Evolutionary conservation across 495 filamentous ascomycete species (phyloP), one percentile per base, ranked within the genome.

Genomic region (Trypethelium eluteriae): DNA sequence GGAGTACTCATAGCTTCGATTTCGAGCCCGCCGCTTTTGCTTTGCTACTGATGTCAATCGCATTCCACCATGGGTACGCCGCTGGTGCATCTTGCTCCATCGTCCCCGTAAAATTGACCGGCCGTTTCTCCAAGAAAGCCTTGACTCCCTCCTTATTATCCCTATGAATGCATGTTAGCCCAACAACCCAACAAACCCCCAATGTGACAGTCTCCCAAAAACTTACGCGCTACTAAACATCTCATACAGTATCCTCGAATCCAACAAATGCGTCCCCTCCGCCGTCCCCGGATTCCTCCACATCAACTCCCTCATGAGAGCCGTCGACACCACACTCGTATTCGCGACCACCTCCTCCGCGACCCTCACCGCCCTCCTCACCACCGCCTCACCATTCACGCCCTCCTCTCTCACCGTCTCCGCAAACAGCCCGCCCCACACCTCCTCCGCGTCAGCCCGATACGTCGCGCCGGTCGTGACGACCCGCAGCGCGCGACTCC

Each of bases 231-330:
- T 72, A 57, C 67, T 62, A 76, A 87, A 86, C 67, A 86, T 71
- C 62, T 84, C 81, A 67, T 78, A 81, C 38, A 89, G 75, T 41
- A 86, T 68, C 66, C 77, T 79, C 57, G 80, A 83, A 74, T 88
- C 85, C 39, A 88, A 68, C 64, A 87, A 69, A 77, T 87, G 85
- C 46, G 83, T 78, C 46, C 76, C 81, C 72, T 89, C 85, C 1
- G 83, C 78, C 12, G 77, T 78, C 3, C 78, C 82, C 3, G 79
- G 78, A 49, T 82, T 80, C 10, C 83, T 77, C 77, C 81, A 88
- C 80, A 89, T 81, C 72, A 88, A 65, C 49, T 85, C 83, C 39
- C 79, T 79, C 78, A 86, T 87, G 67, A 87, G 72, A 63, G 78
- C 75, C 18, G 80, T 80, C 34, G 80, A 78, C 44, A 85, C 81